Percentiles rank a stretch among this genome's conserved stretches.
These are phyloP conservation scores for Trichoderma atrobrunneum DNA, from an alignment of 2,329 filamentous ascomycete species.

Conservation along the genomic window DNA sequence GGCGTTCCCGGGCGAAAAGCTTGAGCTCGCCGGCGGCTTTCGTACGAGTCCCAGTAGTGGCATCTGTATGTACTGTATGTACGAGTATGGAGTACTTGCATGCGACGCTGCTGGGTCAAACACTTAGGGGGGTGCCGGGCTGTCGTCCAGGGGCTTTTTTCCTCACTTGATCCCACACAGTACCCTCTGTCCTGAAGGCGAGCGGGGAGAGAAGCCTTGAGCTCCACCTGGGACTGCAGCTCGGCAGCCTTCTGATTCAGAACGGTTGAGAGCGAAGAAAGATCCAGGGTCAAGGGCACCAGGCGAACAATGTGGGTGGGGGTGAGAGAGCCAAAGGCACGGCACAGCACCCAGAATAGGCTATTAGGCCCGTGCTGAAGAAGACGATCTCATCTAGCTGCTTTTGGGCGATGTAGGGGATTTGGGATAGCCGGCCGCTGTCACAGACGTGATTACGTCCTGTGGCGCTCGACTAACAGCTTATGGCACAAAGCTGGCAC, in stretches of 20 bases:
- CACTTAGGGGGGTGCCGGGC: conserved; percentile 13
- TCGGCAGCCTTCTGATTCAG: conserved; percentile 9
- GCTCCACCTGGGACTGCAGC: not conserved
- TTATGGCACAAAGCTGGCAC: conserved; percentile 1
- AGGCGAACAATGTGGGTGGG: conserved; percentile 10
- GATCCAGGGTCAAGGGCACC: not conserved
- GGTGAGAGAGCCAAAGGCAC: conserved; percentile 8
- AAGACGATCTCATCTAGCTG: conserved; percentile 16
- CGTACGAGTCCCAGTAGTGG: not conserved
- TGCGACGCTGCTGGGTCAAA: conserved; percentile 11
- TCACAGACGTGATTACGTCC: not conserved
- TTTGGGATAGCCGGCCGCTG: conserved; percentile 9
- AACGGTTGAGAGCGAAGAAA: not conserved
- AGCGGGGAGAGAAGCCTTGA: conserved; percentile 4
- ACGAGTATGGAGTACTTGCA: not conserved
- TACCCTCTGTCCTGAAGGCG: conserved; percentile 5
- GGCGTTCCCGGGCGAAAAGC: conserved; percentile 6
- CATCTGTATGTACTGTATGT: not conserved
- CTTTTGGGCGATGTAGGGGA: conserved; percentile 2
- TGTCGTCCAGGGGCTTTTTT: conserved; percentile 10
- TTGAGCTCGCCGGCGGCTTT: conserved; percentile 9
- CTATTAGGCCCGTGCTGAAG: conserved; percentile 18
- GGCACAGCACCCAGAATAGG: conserved; percentile 16
- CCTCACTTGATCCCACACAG: conserved; percentile 10
- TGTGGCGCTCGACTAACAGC: conserved; percentile 7